Base-by-base conservation (phyloP, 495 filamentous ascomycete species). In the Talaromyces liani region DNA sequence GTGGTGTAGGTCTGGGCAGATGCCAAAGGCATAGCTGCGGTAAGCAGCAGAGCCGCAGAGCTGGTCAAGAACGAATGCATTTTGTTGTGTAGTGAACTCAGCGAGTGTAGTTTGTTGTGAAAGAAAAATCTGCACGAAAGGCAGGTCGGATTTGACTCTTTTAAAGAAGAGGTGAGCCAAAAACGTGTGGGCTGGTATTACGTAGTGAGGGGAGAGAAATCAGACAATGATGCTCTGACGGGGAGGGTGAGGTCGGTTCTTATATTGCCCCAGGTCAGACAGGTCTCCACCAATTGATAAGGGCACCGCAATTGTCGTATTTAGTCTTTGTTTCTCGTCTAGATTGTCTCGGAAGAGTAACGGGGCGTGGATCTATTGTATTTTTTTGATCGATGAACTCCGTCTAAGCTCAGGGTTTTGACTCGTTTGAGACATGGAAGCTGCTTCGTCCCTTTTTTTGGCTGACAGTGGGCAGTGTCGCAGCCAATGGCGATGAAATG, bases 1-100 rank as follows among this genome's bases (percentile, higher is more conserved):
- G 73, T 64, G 10, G 73, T 76, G 66, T 67, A 81, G 34, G 80
- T 79, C 71, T 83, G 80, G n/a, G 80, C 79, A 36, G 74, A 68
- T 39, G 66, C 68, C 16, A 74, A 58, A 27, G 78, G 75, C 33
- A 75, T 69, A 49, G 70, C 68, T 20, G 68, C 73, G 64, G 74
- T 70, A 27, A 80, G 68, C 55, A 76, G 75, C 60, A 69, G 68
- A 24, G 71, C 63, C 59, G 70, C 72, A 51, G 72, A 72, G 65
- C 74, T 75, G 67, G 25, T 22, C 18, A 62, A 10, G 22, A 41
- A 51, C n/a, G 60, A 53, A 62, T 34, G 60, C 60, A 62, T 62
- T 20, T n/a, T 31, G 59, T 9, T 12, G 16, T 16, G 24, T 24
- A 10, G 51, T 29, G 53, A 27, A 56, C 22, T 56, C 27, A 56